Base-by-base conservation (phyloP, 148 eudicot species). In the Heliosperma pusillum region DNA sequence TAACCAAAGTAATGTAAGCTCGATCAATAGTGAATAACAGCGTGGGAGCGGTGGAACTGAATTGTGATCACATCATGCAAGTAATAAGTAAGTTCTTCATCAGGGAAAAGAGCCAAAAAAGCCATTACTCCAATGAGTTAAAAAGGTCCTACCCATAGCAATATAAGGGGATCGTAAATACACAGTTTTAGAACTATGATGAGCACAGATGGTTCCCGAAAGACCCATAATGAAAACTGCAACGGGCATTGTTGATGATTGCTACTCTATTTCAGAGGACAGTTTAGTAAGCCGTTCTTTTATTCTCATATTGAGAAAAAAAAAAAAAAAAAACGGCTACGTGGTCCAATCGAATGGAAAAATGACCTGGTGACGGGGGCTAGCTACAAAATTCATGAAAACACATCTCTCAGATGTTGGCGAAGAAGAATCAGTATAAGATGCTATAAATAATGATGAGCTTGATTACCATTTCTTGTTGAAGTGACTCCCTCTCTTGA, bases 401-500 rank as follows among this genome's bases (percentile, higher is more conserved):
- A 9, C 64, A 55, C 64, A 55, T 71, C 71, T 40, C 6, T 30
- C 58, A 50, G 59, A 70, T 24, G 60, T 21, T 21, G 25, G 27
- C 10, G 25, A 40, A 6, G 3, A 12, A 21, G 15, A 71, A 6
- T 67, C 16, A 68, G 4, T 25, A 40, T 30, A 66, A 57, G 13
- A 76, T n/a, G 66, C 13, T 21, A 21, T n/a, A 11, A 0, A 29
- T 52, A n/a, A 47, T 7, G 45, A 36, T 56, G 21, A 11, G 8
- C 21, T 64, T 4, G 29, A 5, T 25, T 81, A 93, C 98, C 97
- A 89, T 79, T 79, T 93, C 91, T 81, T 88, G 85, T 80, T 80
- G 86, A 62, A 89, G 79, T 40, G 66, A 67, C 74, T 86, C 89
- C 76, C 83, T 82, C 65, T 91, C 93, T 76, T 83, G 87, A 63